Evolutionary conservation across 2,329 filamentous ascomycete genomes (phyloP).

Genomic region (Talaromyces pinophilus): DNA sequence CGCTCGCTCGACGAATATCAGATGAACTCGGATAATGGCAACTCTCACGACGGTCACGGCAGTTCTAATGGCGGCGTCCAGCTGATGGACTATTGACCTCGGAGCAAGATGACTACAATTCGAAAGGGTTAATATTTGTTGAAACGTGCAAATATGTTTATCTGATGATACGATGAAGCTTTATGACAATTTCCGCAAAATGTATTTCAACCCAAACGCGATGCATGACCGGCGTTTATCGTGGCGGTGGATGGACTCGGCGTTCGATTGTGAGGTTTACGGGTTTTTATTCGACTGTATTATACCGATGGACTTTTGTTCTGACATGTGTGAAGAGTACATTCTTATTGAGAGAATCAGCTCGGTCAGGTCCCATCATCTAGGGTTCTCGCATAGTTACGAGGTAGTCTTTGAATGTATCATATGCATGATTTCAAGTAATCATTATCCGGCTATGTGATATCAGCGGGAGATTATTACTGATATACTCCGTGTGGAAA

Average conservation of each 20-base stretch:
- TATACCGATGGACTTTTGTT: background rate
- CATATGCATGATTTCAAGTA: background rate
- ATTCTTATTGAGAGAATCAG: background rate
- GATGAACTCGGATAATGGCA: constrained; percentile 35
- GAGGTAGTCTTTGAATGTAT: background rate
- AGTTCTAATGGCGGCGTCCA: constrained; percentile 26
- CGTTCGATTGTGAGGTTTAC: constrained; percentile 6
- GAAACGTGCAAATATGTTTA: background rate
- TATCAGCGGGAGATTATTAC: background rate
- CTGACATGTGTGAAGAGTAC: background rate
- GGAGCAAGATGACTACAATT: background rate
- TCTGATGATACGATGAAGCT: constrained; percentile 9
- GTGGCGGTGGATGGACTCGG: background rate
- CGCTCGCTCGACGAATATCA: constrained; percentile 66
- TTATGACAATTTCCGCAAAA: background rate
- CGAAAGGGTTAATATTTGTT: background rate
- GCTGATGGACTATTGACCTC: constrained; percentile 44
- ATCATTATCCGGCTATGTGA: background rate
- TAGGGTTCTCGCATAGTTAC: background rate
- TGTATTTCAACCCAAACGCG: background rate
- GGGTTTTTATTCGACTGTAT: background rate
- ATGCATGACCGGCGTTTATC: constrained; percentile 19
- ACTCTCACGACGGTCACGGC: constrained; percentile 28
- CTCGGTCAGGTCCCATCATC: background rate
- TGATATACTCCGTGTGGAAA: background rate